Evolutionary conservation across 176 grass and related monocot species (phyloP), one percentile per base, ranked within the genome.

Genomic region (Aegilops umbellulata): DNA sequence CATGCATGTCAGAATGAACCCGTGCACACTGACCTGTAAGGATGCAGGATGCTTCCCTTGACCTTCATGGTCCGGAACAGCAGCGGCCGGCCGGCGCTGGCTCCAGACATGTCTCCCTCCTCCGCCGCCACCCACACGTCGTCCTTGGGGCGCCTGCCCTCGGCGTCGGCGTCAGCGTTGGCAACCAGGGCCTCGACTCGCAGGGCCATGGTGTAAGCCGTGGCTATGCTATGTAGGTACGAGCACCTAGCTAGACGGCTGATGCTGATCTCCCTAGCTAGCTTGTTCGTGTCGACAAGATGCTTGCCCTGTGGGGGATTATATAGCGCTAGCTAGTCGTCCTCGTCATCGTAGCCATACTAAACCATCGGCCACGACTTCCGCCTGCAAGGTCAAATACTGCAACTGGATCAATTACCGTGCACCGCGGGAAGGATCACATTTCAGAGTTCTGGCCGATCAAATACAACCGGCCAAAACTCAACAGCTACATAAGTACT

Each of bases 21-120:
- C 2, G 2, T 29, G 38, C 6, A 39, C 22, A 10, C 3, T 8
- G 42, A 90, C 88, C 88, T 90, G 84, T 86, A 87, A 27, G 89
- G 80, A 67, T 87, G 89, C 44, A 87, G 57, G 66, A 87, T 86
- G 74, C 80, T 74, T 58, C 84, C 89, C 76, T 87, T 90, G 80
- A 90, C 89, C 58, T 83, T 90, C 57, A 74, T 35, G 24, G 89
- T 83, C 73, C 42, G 74, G 80, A 90, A 90, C 65, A 90, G 74
- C 80, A 79, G 42, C 44, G 84, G 55, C 4, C 32, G 80, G 71
- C 30, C 35, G 20, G 25, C 27, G 26, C 17, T 10, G 24, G 34
- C 10, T 14, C 20, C 47, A 1, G 35, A 30, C 35, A 61, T 12
- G 38, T 65, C 64, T n/a, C 65, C 53, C 68, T 86, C 79, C 30